Percentiles rank a stretch among this genome's conserved stretches.
Evolutionary conservation across 495 filamentous ascomycete species (phyloP).

Genomic region (Penicillium waksmanii): DNA sequence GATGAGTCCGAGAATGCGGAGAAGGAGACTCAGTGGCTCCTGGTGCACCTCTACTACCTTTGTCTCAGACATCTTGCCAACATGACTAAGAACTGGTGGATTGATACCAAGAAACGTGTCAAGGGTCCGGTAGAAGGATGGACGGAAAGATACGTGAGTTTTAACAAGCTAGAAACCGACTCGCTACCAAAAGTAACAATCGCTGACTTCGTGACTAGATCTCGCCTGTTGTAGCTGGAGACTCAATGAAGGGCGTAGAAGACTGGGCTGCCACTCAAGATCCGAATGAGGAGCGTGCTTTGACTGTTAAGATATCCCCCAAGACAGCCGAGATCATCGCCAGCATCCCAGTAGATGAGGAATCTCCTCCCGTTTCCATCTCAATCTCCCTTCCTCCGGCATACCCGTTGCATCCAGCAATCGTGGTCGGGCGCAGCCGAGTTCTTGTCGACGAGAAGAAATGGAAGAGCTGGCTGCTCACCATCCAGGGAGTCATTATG

Average conservation of each 20-base stretch:
- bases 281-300: constrained; percentile 64
- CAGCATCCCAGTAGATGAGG: constrained; percentile 85
- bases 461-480: constrained; percentile 83
- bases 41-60: constrained; percentile 85
- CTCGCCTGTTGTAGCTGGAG: constrained; percentile 76
- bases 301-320: constrained; percentile 72
- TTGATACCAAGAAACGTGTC: constrained; percentile 74
- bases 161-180: not conserved
- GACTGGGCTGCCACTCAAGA: constrained; percentile 68
- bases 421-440: constrained; percentile 76
- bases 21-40: constrained; percentile 76
- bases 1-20: constrained; percentile 61
- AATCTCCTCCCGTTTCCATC: constrained; percentile 76
- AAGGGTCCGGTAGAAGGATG: constrained; percentile 74
- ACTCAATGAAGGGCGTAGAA: constrained; percentile 69
- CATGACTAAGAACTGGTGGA: constrained; percentile 86
- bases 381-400: constrained; percentile 74
- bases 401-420: constrained; percentile 78
- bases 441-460: constrained; percentile 87
- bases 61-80: constrained; percentile 72
- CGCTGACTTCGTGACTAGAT: constrained; percentile 48
- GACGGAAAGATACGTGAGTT: constrained; percentile 72
- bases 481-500: constrained; percentile 89
- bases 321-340: constrained; percentile 75
- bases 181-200: not conserved